Base-by-base conservation (phyloP, 805 yeast species). In the Yarrowia osloensis region DNA sequence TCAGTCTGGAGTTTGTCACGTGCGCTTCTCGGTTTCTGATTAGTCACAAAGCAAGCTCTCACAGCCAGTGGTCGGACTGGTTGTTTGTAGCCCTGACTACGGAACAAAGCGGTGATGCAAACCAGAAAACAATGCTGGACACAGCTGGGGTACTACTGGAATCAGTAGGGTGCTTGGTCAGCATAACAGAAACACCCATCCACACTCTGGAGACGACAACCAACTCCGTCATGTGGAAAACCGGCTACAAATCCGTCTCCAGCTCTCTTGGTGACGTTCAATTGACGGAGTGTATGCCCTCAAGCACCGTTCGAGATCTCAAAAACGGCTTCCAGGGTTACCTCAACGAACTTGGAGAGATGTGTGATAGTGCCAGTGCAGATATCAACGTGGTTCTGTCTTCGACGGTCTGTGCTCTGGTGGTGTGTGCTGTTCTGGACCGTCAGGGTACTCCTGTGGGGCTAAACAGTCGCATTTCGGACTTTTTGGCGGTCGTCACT, bases 191-290 rank as follows among this genome's bases (percentile, higher is more conserved):
- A 21, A 50, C 24, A 9, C 24, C 24, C 4, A 11, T 3, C 6
- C 5, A 33, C 31, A 54, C 31, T 17, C 44, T 54, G 2, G 44
- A 54, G 15, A 54, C 7, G 3, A 35, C 44, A 0, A 54, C 31
- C 9, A 35, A 35, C 44, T 9, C n/a, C 8, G 4, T 54, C 21
- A 54, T 54, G 61, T 54, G 61, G 61, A 54, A 26, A 17, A 54
- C 61, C 2, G 22, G 8, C n/a, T 54, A 35, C 31, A 54, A 35
- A 26, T 17, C n/a, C 17, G 35, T 7, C 17, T 19, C 17, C 3
- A 28, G 8, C 5, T 9, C n/a, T 2, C 4, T 11, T 19, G n/a
- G n/a, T 0, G 26, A 28, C 17, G n/a, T 54, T 8, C 22, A 22
- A 1, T 24, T 54, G 31, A 22, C 21, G 0, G 17, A 37, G 6